Evolutionary conservation across 495 filamentous ascomycete genomes (phyloP).

Genomic region (Annulohypoxylon moriforme): DNA sequence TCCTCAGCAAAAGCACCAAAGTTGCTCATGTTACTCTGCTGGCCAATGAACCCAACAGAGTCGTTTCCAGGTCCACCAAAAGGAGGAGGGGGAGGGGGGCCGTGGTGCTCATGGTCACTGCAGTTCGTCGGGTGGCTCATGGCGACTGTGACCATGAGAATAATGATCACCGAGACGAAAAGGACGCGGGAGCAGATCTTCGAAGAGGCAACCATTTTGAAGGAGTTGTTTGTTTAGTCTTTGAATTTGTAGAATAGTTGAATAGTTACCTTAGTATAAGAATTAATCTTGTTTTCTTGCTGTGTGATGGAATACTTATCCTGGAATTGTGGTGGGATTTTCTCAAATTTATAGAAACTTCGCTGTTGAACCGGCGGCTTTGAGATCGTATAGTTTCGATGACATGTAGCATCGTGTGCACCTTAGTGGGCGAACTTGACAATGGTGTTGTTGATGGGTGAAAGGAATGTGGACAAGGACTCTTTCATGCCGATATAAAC

Average conservation of each 20-base stretch:
- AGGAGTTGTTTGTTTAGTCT: neutral
- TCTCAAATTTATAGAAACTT: neutral
- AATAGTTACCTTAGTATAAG: neutral
- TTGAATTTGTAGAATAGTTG: neutral
- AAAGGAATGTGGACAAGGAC: neutral
- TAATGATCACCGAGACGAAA: too few species aligned
- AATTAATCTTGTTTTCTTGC: neutral
- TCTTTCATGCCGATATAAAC: neutral
- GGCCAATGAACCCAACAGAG: slow-evolving; percentile 2
- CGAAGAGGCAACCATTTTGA: slow-evolving; percentile 1
- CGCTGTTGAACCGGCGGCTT: neutral
- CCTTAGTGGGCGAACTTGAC: neutral
- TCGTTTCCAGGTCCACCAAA: neutral
- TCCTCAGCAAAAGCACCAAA: neutral
- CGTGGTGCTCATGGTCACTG: neutral
- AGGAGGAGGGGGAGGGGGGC: neutral
- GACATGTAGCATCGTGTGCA: neutral
- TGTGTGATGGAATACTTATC: neutral
- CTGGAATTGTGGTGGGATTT: neutral
- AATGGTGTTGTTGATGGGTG: neutral
- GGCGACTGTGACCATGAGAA: too few species aligned
- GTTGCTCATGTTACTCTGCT: neutral
- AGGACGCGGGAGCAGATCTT: neutral
- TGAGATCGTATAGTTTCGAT: too few species aligned
- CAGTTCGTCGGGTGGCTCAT: neutral